These are phyloP conservation scores for Geum urbanum DNA, from an alignment of 306 rosid species.

Conservation along the genomic window DNA sequence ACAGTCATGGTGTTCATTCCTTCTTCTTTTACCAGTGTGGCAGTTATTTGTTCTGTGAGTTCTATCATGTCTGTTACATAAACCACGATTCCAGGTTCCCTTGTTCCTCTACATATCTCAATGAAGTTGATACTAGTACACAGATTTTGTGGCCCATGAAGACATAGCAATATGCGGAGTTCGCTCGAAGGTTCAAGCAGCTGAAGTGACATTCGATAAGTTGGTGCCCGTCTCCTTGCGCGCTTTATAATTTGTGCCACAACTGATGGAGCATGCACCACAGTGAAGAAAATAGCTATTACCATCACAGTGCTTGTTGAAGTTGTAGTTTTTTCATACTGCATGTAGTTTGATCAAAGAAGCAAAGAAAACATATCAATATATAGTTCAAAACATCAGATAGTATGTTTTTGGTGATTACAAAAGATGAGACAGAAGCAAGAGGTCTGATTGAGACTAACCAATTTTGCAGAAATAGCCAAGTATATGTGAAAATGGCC, in stretches of 20 bases:
- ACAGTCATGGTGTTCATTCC: conserved; percentile 45
- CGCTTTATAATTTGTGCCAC: conserved; percentile 73
- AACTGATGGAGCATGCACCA: conserved; percentile 60
- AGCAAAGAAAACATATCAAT: no score
- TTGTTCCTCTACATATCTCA: conserved; percentile 66
- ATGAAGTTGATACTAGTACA: conserved; percentile 60
- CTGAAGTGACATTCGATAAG: conserved; percentile 68
- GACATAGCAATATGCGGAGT: conserved; percentile 54
- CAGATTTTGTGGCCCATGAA: conserved; percentile 66
- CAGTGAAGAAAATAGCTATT: conserved; percentile 55
- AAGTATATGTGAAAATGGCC: conserved; percentile 89
- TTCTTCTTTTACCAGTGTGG: conserved; percentile 43
- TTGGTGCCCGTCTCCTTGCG: conserved; percentile 64
- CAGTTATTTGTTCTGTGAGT: conserved; percentile 57
- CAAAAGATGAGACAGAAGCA: background rate
- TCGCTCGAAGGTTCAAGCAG: conserved; percentile 57
- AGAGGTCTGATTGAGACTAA: conserved; percentile 46
- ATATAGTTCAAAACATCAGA: no score
- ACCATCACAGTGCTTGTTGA: conserved; percentile 52
- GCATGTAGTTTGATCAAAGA: conserved; percentile 25
- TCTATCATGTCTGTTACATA: conserved; percentile 75
- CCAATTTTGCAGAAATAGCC: conserved; percentile 64
- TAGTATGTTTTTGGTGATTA: no score
- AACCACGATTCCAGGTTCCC: conserved; percentile 56
- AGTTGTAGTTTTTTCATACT: conserved; percentile 34